Conservation (phyloP, 208 protist genomes). For the Acanthamoeba sp. region DNA sequence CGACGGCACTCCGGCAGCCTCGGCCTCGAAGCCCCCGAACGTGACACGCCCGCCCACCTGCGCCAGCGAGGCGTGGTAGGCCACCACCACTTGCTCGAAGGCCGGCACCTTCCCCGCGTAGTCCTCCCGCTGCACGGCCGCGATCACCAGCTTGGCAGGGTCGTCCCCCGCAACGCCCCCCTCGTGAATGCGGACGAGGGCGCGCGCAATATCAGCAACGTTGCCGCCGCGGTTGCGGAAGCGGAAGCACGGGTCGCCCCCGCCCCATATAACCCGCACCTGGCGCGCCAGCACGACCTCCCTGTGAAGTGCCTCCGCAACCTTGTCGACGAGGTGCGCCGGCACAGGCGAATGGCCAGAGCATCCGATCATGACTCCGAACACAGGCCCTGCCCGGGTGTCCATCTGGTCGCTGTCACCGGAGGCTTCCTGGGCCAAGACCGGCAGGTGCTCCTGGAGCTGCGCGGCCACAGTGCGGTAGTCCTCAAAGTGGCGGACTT, state of each 20-base stretch:
- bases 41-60: not conserved
- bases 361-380: constrained; percentile 4
- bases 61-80: constrained; percentile 17
- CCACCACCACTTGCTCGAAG: not conserved
- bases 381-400: not conserved
- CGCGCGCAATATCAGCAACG: not conserved
- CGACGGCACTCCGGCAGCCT: not conserved
- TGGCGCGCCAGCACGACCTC: not conserved
- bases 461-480: not conserved
- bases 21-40: constrained; percentile 30
- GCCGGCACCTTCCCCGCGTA: constrained; percentile 37
- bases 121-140: constrained; percentile 15
- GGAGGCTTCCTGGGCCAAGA: too few relatives aligned
- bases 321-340: not conserved
- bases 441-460: not conserved
- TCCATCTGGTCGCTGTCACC: not conserved
- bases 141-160: not conserved
- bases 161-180: not conserved
- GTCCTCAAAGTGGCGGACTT: not conserved
- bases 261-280: not conserved
- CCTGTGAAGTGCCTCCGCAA: not conserved
- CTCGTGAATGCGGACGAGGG: not conserved
- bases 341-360: constrained; percentile 16
- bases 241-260: constrained; percentile 37
- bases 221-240: constrained; percentile 20